Percentiles rank a stretch among this genome's conserved stretches.
phyloP scores from a whole-genome alignment of 2,329 filamentous ascomycete genomes.

The Rhinocladiella similis region DNA sequence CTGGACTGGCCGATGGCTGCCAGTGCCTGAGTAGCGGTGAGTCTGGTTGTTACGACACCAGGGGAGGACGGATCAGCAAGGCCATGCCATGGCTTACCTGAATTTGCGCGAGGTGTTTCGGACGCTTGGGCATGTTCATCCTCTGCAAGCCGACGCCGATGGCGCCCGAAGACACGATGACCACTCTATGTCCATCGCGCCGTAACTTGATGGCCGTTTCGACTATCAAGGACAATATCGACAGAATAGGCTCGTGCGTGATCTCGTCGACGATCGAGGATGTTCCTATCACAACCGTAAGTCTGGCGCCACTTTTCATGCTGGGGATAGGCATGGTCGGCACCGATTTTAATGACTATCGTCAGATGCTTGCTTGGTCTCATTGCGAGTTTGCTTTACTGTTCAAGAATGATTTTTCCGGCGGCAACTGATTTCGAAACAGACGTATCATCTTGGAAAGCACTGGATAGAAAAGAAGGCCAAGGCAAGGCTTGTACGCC shows the following conservation, averaged over 20 bases:
- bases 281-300: constrained; percentile 63
- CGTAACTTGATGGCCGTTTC: constrained; percentile 86
- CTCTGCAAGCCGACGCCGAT: constrained; percentile 89
- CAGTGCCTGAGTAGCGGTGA: constrained; percentile 61
- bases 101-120: constrained; percentile 85
- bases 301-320: constrained; percentile 2
- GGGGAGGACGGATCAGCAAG: background rate
- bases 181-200: constrained; percentile 88
- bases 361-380: constrained; percentile 67
- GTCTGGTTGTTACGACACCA: background rate
- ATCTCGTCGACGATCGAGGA: constrained; percentile 98
- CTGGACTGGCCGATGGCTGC: constrained; percentile 95
- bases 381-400: constrained; percentile 49
- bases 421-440: background rate
- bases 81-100: constrained; percentile 57
- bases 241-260: constrained; percentile 89
- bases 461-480: background rate
- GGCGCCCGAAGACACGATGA: constrained; percentile 95
- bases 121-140: constrained; percentile 84
- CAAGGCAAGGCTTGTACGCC: background rate
- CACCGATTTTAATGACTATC: constrained; percentile 87
- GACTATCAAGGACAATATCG: constrained; percentile 87
- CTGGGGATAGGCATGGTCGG: constrained; percentile 4
- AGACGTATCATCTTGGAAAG: constrained; percentile 13
- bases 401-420: background rate